Evolutionary conservation across 495 filamentous ascomycete species (phyloP).

Genomic region (Penicillium samsonianum): DNA sequence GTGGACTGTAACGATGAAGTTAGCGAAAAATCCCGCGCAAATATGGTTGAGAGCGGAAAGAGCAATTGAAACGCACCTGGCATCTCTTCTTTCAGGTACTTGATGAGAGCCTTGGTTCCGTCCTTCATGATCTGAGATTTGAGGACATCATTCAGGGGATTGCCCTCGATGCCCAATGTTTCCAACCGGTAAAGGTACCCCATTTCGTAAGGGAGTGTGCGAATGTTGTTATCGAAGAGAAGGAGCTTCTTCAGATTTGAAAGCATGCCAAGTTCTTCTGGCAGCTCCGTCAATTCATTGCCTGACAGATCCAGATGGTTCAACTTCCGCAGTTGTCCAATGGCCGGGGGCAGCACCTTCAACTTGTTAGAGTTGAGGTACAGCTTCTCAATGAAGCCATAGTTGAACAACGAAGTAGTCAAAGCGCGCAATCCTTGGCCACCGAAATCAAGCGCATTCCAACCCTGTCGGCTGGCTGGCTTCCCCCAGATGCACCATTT

Average conservation of each 20-base stretch:
- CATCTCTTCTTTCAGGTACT: conserved; percentile 75
- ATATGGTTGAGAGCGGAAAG: background rate
- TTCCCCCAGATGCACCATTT: conserved; percentile 58
- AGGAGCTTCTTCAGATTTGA: conserved; percentile 77
- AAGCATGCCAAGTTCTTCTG: conserved; percentile 94
- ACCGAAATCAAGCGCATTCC: conserved; percentile 89
- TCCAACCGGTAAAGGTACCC: conserved; percentile 85
- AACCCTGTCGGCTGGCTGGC: conserved; percentile 71
- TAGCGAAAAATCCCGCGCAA: conserved; percentile 19
- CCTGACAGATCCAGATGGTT: conserved; percentile 81
- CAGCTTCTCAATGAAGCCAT: conserved; percentile 82
- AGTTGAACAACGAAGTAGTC: conserved; percentile 75
- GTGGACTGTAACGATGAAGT: conserved; percentile 32
- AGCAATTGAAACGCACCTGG: conserved; percentile 60
- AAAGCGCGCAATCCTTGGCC: conserved; percentile 88
- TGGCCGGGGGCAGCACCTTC: conserved; percentile 67
- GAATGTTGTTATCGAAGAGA: conserved; percentile 87
- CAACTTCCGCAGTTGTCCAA: conserved; percentile 78
- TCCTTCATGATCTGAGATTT: conserved; percentile 79
- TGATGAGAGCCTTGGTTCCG: conserved; percentile 82
- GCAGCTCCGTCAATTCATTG: conserved; percentile 81
- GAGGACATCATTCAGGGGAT: conserved; percentile 71
- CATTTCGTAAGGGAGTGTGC: conserved; percentile 78
- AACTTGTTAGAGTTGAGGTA: conserved; percentile 92
- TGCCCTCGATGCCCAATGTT: conserved; percentile 88